These are phyloP conservation scores for Metahyphopichia silvanorum DNA, from an alignment of 805 yeast species.

Conservation along the genomic window DNA sequence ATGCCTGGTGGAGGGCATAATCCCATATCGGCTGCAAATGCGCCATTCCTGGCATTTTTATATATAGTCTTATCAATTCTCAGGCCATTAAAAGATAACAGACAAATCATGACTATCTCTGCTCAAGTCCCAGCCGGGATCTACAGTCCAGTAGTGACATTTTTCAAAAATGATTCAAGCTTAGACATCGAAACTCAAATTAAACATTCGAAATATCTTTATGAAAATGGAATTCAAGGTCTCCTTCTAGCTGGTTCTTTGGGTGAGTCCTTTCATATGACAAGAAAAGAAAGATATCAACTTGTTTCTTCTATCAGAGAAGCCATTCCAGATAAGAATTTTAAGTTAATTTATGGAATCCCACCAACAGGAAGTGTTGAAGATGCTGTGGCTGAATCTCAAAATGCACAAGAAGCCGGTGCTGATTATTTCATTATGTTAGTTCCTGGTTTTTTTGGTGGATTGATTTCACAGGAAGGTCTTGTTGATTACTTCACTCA, in stretches of 20 bases:
- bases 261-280: constrained; percentile 31
- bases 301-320: constrained; percentile 16
- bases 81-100: too few species aligned
- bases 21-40: too few species aligned
- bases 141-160: constrained; percentile 19
- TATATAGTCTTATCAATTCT: too few species aligned
- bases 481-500: constrained; percentile 20
- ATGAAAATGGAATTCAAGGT: constrained; percentile 19
- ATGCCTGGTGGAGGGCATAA: too few species aligned
- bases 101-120: too few species aligned
- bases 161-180: constrained; percentile 16
- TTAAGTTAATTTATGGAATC: constrained; percentile 24
- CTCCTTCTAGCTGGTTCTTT: constrained; percentile 29
- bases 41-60: too few species aligned
- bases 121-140: constrained; percentile 13
- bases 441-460: constrained; percentile 28
- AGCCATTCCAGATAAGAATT: constrained; percentile 19
- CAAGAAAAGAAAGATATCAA: constrained; percentile 18
- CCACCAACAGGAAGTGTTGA: constrained; percentile 14
- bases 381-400: constrained; percentile 16
- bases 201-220: constrained; percentile 18
- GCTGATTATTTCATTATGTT: constrained; percentile 25
- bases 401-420: constrained; percentile 19
- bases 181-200: constrained; percentile 22
- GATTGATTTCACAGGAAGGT: constrained; percentile 21